Base-by-base conservation (phyloP, 2,329 filamentous ascomycete species). In the Trichoderma aggressivum region DNA sequence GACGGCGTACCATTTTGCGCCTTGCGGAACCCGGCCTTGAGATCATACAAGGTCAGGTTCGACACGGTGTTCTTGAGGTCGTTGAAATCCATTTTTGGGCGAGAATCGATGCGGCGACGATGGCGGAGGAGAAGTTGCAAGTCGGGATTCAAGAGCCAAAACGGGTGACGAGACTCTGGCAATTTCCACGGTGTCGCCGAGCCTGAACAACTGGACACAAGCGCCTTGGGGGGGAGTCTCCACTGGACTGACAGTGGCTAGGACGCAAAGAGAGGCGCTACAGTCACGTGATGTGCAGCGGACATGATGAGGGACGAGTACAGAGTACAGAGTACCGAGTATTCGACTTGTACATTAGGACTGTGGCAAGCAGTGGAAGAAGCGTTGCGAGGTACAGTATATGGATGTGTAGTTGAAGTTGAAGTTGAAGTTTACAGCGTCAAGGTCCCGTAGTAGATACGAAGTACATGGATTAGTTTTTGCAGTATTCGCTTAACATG, bases 11-110 rank as follows among this genome's bases (percentile, higher is more conserved):
- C 94, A 95, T 98, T 98, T 80, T 98, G 94, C 72, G 97, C 93
- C 83, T 98, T 97, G 76, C 94, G 91, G 77, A 98, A 94, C 75
- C 94, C 92, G 70, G 94, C 94, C 86, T 98, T 98, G 85, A 98
- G 80, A 83, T 98, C 94, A 86, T 98, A 98, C 82, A 98, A 87
- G 78, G 92, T 93, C 87, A 98, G 87, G 85, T 96, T 97, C 85
- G 91, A 91, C 82, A 97, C 94, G 83, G 93, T 91, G 77, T 93
- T 93, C 82, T 93, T 95, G 70, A 98, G 82, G 79, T 87, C 93
- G 83, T 91, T 91, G 81, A 97, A 87, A 87, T 98, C 93, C 94
- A 97, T n/a, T 97, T 12, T 55, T 70, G 43, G 14, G 77, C 80
- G 30, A 30, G 36, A 32, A 47, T n/a, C 18, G 56, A 36, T 16